phyloP scores from a whole-genome alignment of 2,329 filamentous ascomycete species.

The Fusarium lateritium region DNA sequence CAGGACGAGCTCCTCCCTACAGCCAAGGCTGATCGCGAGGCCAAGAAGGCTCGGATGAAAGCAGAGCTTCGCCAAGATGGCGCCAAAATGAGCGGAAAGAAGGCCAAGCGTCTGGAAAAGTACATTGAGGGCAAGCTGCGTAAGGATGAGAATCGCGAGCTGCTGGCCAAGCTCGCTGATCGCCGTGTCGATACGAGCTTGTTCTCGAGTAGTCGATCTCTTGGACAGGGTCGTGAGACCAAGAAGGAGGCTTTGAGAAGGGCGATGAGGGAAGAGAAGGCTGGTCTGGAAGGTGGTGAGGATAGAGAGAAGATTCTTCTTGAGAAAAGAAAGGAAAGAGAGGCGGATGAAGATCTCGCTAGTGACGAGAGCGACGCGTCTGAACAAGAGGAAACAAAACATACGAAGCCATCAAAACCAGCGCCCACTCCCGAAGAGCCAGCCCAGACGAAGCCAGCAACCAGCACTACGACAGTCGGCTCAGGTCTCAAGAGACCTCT shows the following conservation, averaged over 20 bases:
- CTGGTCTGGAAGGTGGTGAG: constrained; percentile 70
- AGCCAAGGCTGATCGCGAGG: constrained; percentile 66
- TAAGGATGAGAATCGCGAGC: constrained; percentile 90
- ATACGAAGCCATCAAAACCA: constrained; percentile 1
- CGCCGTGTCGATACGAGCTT: constrained; percentile 86
- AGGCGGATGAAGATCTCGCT: constrained; percentile 47
- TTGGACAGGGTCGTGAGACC: constrained; percentile 80
- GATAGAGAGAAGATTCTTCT: constrained; percentile 71
- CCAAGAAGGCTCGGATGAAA: constrained; percentile 69
- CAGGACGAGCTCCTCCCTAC: constrained; percentile 53
- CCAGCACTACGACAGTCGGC: constrained; percentile 63
- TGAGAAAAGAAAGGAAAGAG: constrained; percentile 53
- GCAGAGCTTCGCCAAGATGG: constrained; percentile 67
- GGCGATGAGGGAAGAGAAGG: constrained; percentile 74
- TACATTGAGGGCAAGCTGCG: constrained; percentile 90
- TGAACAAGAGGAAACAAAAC: constrained; percentile 10
- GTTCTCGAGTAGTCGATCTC: constrained; percentile 81
- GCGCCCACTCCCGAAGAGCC: constrained; percentile 10
- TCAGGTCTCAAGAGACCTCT: constrained; percentile 90
- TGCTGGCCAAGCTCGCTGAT: constrained; percentile 86
- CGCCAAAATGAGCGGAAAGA: constrained; percentile 73
- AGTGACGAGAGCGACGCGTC: constrained; percentile 37
- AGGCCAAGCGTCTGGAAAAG: constrained; percentile 77
- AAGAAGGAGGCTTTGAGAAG: constrained; percentile 78
- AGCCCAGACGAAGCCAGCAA: constrained; percentile 13